Percentiles rank a stretch among this genome's conserved stretches.
phyloP scores from a whole-genome alignment of 495 filamentous ascomycete genomes.

The Tuber calosporum region DNA sequence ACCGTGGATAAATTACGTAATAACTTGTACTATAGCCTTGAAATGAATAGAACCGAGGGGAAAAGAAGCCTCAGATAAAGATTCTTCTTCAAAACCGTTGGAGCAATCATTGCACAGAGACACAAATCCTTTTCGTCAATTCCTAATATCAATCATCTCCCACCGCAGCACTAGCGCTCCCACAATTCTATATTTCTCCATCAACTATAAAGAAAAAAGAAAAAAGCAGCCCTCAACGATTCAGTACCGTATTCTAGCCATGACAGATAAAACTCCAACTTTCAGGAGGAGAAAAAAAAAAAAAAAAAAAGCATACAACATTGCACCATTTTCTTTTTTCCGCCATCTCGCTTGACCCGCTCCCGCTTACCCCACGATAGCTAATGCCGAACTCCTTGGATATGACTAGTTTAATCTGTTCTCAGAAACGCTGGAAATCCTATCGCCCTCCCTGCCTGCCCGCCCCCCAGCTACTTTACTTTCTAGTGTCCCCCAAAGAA shows the following conservation, averaged over 20 bases:
- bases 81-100: neutral
- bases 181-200: neutral
- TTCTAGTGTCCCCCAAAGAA: neutral
- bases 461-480: neutral
- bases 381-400: neutral
- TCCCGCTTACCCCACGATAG: neutral
- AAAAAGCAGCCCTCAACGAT: neutral
- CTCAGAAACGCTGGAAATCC: neutral
- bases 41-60: neutral
- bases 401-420: neutral
- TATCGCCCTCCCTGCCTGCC: neutral
- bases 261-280: neutral
- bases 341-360: neutral
- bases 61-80: neutral
- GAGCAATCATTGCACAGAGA: neutral
- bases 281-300: no score
- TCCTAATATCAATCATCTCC: neutral
- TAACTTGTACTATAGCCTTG: neutral
- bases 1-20: neutral
- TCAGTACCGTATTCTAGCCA: neutral
- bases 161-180: neutral
- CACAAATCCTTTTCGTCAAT: neutral
- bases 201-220: neutral
- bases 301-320: neutral
- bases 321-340: neutral